Base-by-base conservation (phyloP, 768 basidiomycete species). In the Pleurotus citrinopileatus region DNA sequence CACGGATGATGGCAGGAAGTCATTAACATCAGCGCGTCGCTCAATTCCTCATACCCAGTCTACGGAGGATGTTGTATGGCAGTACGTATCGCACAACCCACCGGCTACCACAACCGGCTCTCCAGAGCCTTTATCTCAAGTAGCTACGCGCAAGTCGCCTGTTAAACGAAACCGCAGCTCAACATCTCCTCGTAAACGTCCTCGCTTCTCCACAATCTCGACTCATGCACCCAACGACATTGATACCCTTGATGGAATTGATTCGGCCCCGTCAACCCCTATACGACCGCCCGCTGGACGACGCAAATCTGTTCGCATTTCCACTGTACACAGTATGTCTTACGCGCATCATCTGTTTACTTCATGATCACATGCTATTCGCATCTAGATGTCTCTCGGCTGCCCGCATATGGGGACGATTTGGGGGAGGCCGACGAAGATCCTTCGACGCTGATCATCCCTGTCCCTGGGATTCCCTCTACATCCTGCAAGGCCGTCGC, bases 1-100 rank as follows among this genome's bases (percentile, higher is more conserved):
- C 55, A 79, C 77, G 10, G 62, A 72, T 1, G 63, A 65, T 25
- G 78, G 76, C 3, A 77, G 73, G 67, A 78, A 76, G 66, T 68
- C 67, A 4, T 64, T 76, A 20, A 57, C 62, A 20, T 59, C 61
- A 26, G 69, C 70, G 15, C 69, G 73, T 8, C 71, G 71, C 38
- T 59, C 63, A 17, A 57, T 63, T 57, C 66, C 17, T 43, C 56
- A 15, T 56, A 68, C 46, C 58, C 64, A 12, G 53, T 55, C 12
- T 3, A 59, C 72, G 52, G 70, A 75, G 42, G 74, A 70, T 22
- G 53, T 62, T 22, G 57, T 79, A 3, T 75, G 71, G 72, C 74
- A 72, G 53, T 63, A 69, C 44, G 66, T 79, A 17, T 63, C 68
- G 17, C 63, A 67, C 28, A 42, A 59, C 15, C 55, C 63, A 12